Base-by-base conservation (phyloP, 2,329 filamentous ascomycete genomes). In the Stachybotrys elegans region DNA sequence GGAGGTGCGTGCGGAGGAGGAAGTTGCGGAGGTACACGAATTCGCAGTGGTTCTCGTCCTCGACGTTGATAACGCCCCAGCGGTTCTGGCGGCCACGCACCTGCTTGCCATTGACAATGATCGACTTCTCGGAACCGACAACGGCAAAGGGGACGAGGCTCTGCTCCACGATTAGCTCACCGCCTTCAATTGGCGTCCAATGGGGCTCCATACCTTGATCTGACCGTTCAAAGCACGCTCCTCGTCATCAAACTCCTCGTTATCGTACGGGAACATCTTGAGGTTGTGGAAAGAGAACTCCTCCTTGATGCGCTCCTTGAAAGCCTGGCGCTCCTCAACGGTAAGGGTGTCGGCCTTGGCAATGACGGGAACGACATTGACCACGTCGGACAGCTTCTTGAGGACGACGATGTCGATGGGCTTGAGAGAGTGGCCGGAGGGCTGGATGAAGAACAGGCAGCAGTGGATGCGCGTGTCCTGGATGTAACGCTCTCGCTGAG, bases 241-340 rank as follows among this genome's bases (percentile, higher is more conserved):
- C 76, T 98, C 93, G 53, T 93, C 87, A 63, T 98, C 93, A 58
- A 97, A 86, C 78, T 98, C 93, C 60, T 98, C 93, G 66, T 96
- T 97, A 70, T 98, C 93, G 69, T 98, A 98, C 48, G 93, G 93
- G 78, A 95, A 98, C 93, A 98, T 98, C 79, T 95, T 92, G 63
- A 98, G 82, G 79, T 97, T 97, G 82, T 98, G 93, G 86, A 98
- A 98, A 47, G 88, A 77, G 68, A 98, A 98, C 70, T 98, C 93
- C 78, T 97, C 93, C 86, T 95, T 96, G 78, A 98, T 98, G 68
- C 86, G 83, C 75, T 96, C 89, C 83, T 98, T 98, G 83, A 98
- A 98, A 40, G 86, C 88, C 65, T 83, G 83, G 58, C 93, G 86
- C 80, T 98, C 93, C 71, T 98, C 92, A 25, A 96, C 78, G 13